Percentiles rank a stretch among this genome's conserved stretches.
These are phyloP conservation scores for Angophora floribunda DNA, from an alignment of 345 rosid species.

Conservation along the genomic window DNA sequence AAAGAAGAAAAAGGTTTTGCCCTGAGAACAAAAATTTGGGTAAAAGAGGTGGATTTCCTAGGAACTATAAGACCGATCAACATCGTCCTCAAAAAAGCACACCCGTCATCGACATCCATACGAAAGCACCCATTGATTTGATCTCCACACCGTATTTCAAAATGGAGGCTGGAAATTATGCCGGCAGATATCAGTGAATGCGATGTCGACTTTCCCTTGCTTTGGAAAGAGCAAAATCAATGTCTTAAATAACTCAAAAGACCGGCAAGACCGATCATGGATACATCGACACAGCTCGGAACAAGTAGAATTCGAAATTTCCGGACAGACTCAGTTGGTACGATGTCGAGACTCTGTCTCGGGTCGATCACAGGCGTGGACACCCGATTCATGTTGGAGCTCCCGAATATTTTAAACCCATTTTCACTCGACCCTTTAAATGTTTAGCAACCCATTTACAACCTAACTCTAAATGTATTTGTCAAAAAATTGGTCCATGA, in stretches of 20 bases:
- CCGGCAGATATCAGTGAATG: neutral
- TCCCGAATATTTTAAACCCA: no score
- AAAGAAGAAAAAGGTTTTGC: fast-evolving
- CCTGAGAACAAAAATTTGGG: neutral
- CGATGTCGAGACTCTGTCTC: neutral
- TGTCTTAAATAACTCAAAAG: neutral
- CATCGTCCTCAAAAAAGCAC: neutral
- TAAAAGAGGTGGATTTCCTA: neutral
- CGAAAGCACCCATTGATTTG: neutral
- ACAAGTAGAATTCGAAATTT: no score
- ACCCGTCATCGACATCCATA: neutral
- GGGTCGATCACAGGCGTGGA: neutral
- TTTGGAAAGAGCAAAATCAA: neutral
- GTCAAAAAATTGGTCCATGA: no score
- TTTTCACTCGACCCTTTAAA: no score
- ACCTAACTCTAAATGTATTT: no score
- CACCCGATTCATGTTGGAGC: no score
- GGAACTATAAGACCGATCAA: neutral
- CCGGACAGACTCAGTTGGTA: neutral
- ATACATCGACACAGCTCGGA: neutral
- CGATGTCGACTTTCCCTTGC: neutral
- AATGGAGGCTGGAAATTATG: neutral
- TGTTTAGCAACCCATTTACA: no score
- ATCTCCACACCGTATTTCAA: neutral
- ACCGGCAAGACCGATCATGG: neutral